Base-by-base conservation (phyloP, 208 protist species). In the Wallacemonas sp. region DNA sequence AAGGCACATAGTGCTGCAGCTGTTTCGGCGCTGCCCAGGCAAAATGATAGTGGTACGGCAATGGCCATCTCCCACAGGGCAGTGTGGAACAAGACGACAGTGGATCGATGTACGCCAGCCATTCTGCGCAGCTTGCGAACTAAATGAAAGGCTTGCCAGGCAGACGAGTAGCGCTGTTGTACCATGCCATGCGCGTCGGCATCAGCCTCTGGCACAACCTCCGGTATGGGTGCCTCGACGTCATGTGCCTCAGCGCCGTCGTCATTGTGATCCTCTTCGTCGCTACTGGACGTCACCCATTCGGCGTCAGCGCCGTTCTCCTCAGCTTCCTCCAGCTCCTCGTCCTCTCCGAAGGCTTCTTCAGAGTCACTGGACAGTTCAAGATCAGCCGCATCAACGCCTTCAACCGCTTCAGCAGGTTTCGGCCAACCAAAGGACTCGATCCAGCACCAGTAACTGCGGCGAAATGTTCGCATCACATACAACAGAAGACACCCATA, bases 11-110 rank as follows among this genome's bases (percentile, higher is more conserved):
- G 9, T 15, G 45, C 33, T 11, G 49, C 56, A 14, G 74, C 46
- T 6, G 79, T 72, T n/a, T 64, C 39, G 4, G 75, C 21, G 11
- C 68, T 60, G 42, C 71, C 62, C 31, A 82, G 26, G 5, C 74
- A 22, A 24, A 87, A 46, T 4, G 75, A 34, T 33, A 75, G 9
- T 3, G 66, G 33, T 22, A 63, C 9, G 21, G 65, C 70, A 60
- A 62, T 53, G 45, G 42, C 3, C 36, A 68, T 33, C 59, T 63
- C 71, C 26, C 11, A 17, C 17, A 41, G 5, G 4, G 51, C 51
- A 19, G 19, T 8, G n/a, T 39, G 26, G n/a, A 6, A 39, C 26
- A 58, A 19, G 9, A 39, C 51, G n/a, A 6, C 11, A 19, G 15
- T 12, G 51, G 51, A 33, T 26, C 51, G 24, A 19, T 58, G 51